A percentile compares a stretch with the other conserved stretches of the same genome.
These are phyloP conservation scores for Kodamaea kaohsiungensis DNA, from an alignment of 805 yeast species.

Conservation along the genomic window DNA sequence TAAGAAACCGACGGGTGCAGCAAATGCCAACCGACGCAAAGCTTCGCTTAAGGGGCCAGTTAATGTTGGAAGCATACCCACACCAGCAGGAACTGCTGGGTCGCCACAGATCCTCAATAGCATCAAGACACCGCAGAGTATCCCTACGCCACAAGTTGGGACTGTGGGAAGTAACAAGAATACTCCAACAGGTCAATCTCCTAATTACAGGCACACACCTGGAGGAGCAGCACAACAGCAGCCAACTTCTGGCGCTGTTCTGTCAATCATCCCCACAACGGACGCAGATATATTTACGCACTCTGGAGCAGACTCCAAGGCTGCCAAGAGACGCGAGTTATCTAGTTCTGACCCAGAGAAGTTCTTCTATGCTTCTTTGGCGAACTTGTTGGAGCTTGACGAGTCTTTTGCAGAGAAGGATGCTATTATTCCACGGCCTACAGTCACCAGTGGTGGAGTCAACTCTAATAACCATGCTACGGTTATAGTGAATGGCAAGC, in stretches of 20 bases:
- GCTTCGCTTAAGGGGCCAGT: conserved; percentile 25
- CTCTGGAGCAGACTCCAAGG: conserved; percentile 39
- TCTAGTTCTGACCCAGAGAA: conserved; percentile 46
- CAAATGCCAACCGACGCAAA: conserved; percentile 16
- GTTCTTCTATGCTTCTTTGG: conserved; percentile 52
- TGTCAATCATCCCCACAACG: conserved; percentile 10
- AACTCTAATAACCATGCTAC: conserved; percentile 30
- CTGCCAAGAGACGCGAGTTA: conserved; percentile 48
- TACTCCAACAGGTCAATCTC: conserved; percentile 42
- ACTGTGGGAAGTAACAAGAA: conserved; percentile 35
- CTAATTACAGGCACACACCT: conserved; percentile 21
- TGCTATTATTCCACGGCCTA: conserved; percentile 18
- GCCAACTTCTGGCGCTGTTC: conserved; percentile 6
- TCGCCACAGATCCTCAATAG: conserved; percentile 41
- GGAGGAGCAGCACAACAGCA: not conserved
- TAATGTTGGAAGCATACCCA: conserved; percentile 30
- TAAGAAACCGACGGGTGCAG: conserved; percentile 12
- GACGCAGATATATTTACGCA: conserved; percentile 25
- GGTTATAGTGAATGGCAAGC: conserved; percentile 13
- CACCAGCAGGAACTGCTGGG: conserved; percentile 37
- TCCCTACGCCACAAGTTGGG: conserved; percentile 42
- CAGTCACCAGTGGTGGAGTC: conserved; percentile 15
- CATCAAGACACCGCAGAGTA: conserved; percentile 46
- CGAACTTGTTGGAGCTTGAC: conserved; percentile 49
- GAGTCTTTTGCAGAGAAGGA: conserved; percentile 33